Percentiles rank a stretch among this genome's conserved stretches.
These are phyloP conservation scores for Russula brevipes DNA, from an alignment of 768 basidiomycete genomes.

Conservation along the genomic window DNA sequence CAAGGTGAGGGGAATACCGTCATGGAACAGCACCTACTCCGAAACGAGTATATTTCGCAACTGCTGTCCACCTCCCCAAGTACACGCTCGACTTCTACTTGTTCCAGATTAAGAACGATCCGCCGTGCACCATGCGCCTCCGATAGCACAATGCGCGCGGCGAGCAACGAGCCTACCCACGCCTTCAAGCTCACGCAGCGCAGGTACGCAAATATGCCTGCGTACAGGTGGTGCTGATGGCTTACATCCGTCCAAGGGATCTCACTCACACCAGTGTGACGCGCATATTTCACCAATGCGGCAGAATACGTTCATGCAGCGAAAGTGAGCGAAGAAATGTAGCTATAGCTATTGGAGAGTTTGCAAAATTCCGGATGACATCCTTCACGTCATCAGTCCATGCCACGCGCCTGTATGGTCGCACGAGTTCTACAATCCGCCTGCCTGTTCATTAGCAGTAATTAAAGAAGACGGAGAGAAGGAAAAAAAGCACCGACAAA, in stretches of 20 bases:
- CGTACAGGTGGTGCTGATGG: constrained; percentile 69
- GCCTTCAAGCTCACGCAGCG: constrained; percentile 53
- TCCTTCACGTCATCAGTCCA: constrained; percentile 66
- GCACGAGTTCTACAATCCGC: constrained; percentile 78
- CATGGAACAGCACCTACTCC: neutral
- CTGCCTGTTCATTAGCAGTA: constrained; percentile 34
- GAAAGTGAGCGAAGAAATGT: constrained; percentile 77
- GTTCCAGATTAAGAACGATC: constrained; percentile 78
- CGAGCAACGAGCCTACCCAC: constrained; percentile 71
- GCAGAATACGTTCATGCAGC: constrained; percentile 86
- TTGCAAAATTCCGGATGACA: constrained; percentile 83
- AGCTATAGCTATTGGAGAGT: constrained; percentile 82
- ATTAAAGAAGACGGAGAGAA: no score
- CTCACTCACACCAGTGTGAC: constrained; percentile 81
- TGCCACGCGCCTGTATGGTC: constrained; percentile 47
- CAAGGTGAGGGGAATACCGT: neutral
- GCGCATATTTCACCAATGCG: constrained; percentile 74
- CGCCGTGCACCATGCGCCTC: constrained; percentile 66
- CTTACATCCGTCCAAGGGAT: constrained; percentile 81
- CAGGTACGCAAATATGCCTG: constrained; percentile 61
- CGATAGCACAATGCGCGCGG: constrained; percentile 70
- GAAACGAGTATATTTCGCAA: constrained; percentile 55
- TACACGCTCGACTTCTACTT: constrained; percentile 78
- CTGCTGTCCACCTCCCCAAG: constrained; percentile 60
- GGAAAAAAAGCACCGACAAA: constrained; percentile 60